Evolutionary conservation across 768 basidiomycete species (phyloP).

Genomic region (Sporobolomyces roseus): DNA sequence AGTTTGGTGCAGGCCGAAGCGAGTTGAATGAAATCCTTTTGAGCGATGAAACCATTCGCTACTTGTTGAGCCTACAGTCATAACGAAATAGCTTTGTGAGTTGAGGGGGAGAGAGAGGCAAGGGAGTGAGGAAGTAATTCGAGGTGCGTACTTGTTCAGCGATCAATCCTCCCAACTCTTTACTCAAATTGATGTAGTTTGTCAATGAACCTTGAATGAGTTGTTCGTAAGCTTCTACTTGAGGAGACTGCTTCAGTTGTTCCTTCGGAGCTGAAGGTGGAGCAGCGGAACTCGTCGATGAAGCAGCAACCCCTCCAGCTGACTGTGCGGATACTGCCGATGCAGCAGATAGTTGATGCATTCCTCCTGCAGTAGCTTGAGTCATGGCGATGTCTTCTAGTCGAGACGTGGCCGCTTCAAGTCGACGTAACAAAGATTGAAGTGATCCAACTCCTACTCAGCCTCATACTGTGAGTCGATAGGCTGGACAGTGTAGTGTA

Average conservation of each 20-base stretch:
- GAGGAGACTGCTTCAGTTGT: constrained; percentile 54
- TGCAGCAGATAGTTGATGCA: constrained; percentile 44
- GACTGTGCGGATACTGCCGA: constrained; percentile 46
- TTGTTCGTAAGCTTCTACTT: constrained; percentile 69
- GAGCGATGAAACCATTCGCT: constrained; percentile 62
- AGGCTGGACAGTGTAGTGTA: background rate
- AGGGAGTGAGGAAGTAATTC: constrained; percentile 44
- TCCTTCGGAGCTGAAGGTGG: constrained; percentile 8
- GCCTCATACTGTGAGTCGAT: background rate
- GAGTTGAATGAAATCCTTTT: constrained; percentile 65
- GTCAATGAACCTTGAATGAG: constrained; percentile 67
- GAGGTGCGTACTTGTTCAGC: constrained; percentile 81
- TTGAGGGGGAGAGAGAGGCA: background rate
- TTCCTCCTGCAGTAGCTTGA: constrained; percentile 44
- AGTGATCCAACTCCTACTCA: constrained; percentile 31
- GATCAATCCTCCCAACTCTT: constrained; percentile 66
- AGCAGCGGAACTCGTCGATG: background rate
- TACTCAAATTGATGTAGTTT: constrained; percentile 68
- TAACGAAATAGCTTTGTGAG: too few species aligned
- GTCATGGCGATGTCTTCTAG: constrained; percentile 80
- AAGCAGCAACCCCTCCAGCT: constrained; percentile 41
- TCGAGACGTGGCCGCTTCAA: constrained; percentile 88
- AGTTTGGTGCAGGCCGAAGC: constrained; percentile 77
- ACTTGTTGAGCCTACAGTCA: constrained; percentile 62
- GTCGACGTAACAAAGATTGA: constrained; percentile 49